Evolutionary conservation across 2,329 filamentous ascomycete species (phyloP), one percentile per base, ranked within the genome.

Genomic region (Dothidotthia symphoricarpi): DNA sequence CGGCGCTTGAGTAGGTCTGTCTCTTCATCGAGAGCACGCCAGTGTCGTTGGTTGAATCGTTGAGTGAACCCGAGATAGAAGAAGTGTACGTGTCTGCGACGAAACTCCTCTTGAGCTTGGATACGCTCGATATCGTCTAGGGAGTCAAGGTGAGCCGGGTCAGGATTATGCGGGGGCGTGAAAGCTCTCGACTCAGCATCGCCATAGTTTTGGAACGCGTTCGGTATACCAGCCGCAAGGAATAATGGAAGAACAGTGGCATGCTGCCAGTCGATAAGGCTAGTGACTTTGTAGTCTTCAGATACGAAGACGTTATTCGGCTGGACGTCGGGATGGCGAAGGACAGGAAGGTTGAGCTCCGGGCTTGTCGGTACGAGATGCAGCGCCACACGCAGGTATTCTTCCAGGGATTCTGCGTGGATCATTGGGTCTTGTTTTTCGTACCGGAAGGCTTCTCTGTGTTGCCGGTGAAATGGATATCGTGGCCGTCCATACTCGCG

Each of bases 201-300:
- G 16, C 53, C 48, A 44, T 68, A 70, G 39, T 72, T 71, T 43
- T 70, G 59, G 41, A 73, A 66, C 17, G 47, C 46, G 6, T 53
- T 51, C 16, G 69, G 69, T 31, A 74, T 68, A 2, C 64, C 64
- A 24, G 63, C 55, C 10, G 57, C 51, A 5, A 69, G 53, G 32
- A 68, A 64, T 8, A 63, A 60, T 3, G 67, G 69, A n/a, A 69
- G 59, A 16, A 61, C 48, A 3, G 55, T 29, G 26, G 51, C 52
- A 45, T 71, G 57, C 47, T 72, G 67, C 69, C 67, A 72, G 41
- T 73, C 68, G 24, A 72, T 69, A 1, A 72, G 42, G 19, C 64
- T 43, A 17, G 51, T 52, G 15, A 72, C 63, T 6, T 62, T 57
- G 31, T 56, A 50, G 19, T 59, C 39, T 5, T 60, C 45, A 24